Base-by-base conservation (phyloP, 441 rosid genomes). In the Sinapis alba region DNA sequence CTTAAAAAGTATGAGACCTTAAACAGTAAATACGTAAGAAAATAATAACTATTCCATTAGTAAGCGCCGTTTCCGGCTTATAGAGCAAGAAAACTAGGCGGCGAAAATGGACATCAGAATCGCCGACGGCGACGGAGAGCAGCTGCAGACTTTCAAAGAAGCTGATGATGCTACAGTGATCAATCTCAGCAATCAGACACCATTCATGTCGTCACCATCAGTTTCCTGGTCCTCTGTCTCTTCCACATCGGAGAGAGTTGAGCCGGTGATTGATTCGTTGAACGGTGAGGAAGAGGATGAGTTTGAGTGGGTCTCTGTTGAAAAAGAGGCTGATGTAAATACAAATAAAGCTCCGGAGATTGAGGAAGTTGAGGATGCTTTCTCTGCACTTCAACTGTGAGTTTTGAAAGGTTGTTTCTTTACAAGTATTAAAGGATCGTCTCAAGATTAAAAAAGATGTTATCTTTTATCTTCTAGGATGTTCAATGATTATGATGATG, bases 371-470 rank as follows among this genome's bases (percentile, higher is more conserved):
- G 83, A 90, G 1, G 70, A 71, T 4, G 98, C 96, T 65, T 85
- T 91, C 73, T 86, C 94, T 80, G 90, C 97, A n/a, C 86, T 93
- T 69, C 84, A 82, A 21, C 82, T 84, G 99, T 95, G 73, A 83
- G 91, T 15, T 73, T 64, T 38, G 3, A 7, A 61, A 41, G 19
- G 2, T 36, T 20, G n/a, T n/a, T n/a, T n/a, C 2, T 54, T 76
- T 51, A 51, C 18, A 12, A 16, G 2, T 54, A 1, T 41, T 12
- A 0, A 16, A 64, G 15, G 0, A 24, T 12, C n/a, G n/a, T 43
- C 12, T 21, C 1, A 2, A 19, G 38, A 3, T 26, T 34, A 41
- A 41, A 0, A 34, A 51, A 53, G 9, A 27, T 54, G 9, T n/a
- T 20, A 19, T 62, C 6, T 5, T 68, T 65, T 58, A 28, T 54